Evolutionary conservation across 495 filamentous ascomycete species (phyloP).

Genomic region (Aspergillus ellipticus): DNA sequence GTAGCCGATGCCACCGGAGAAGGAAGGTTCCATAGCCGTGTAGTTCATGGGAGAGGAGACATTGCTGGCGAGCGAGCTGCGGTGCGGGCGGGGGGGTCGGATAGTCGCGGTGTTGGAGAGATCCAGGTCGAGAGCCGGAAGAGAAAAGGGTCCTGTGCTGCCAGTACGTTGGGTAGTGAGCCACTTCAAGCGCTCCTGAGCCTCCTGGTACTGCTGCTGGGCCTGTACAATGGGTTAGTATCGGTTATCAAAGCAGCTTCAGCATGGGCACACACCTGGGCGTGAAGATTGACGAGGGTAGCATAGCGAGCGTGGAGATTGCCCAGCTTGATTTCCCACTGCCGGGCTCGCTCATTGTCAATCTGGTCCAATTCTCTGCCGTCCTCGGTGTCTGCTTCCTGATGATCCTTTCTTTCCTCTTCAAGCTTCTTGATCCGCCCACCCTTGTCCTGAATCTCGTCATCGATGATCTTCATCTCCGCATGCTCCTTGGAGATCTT

Average conservation of each 20-base stretch:
- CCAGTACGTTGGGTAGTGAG: constrained; percentile 41
- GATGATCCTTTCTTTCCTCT: constrained; percentile 48
- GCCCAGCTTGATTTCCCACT: constrained; percentile 49
- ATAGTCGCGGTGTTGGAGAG: constrained; percentile 38
- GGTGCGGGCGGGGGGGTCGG: constrained; percentile 47
- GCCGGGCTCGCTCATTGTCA: constrained; percentile 55
- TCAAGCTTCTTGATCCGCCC: constrained; percentile 61
- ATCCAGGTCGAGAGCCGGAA: constrained; percentile 43
- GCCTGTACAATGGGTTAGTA: constrained; percentile 23
- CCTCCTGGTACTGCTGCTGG: constrained; percentile 50
- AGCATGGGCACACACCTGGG: constrained; percentile 27
- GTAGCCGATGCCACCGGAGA: constrained; percentile 36
- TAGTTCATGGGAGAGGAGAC: constrained; percentile 45
- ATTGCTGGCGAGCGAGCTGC: constrained; percentile 47
- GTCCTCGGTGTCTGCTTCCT: constrained; percentile 47
- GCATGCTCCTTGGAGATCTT: constrained; percentile 50
- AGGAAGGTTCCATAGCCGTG: constrained; percentile 35
- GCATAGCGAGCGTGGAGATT: constrained; percentile 51
- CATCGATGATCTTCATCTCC: constrained; percentile 55
- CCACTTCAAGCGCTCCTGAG: constrained; percentile 50
- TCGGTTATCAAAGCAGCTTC: not conserved
- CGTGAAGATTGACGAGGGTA: constrained; percentile 43
- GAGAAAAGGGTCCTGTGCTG: constrained; percentile 40
- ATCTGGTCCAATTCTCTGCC: constrained; percentile 47
- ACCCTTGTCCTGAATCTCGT: constrained; percentile 59